Conservation (phyloP, 805 yeast species). For the Candida khao-thaluensis region DNA sequence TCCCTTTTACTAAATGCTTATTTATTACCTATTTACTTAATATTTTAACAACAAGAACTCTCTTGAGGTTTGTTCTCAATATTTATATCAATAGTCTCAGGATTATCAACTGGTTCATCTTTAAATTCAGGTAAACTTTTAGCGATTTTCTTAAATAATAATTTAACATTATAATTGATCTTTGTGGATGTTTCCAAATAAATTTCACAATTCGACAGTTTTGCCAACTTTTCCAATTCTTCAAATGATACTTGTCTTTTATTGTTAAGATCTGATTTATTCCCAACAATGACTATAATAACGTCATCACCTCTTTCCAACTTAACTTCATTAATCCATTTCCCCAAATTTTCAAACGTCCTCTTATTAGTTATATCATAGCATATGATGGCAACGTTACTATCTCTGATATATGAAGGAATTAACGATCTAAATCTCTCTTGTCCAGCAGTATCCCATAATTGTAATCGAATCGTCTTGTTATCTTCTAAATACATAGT, state of each 20-base stretch:
- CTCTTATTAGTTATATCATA: slow-evolving; percentile 88
- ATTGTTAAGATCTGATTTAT: slow-evolving; percentile 78
- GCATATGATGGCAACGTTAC: slow-evolving; percentile 95
- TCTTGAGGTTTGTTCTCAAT: slow-evolving; percentile 25
- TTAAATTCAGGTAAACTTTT: slow-evolving; percentile 80
- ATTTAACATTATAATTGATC: slow-evolving; percentile 91
- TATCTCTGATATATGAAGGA: slow-evolving; percentile 93
- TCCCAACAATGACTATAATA: slow-evolving; percentile 86
- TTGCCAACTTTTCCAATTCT: slow-evolving; percentile 80
- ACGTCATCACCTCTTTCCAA: slow-evolving; percentile 92
- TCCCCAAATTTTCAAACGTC: slow-evolving; percentile 77
- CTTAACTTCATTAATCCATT: slow-evolving; percentile 94
- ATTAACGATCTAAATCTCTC: slow-evolving; percentile 92
- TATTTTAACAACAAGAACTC: slow-evolving; percentile 20
- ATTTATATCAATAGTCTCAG: slow-evolving; percentile 40
- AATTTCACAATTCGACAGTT: slow-evolving; percentile 65
- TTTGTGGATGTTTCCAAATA: slow-evolving; percentile 94
- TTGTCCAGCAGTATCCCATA: slow-evolving; percentile 94
- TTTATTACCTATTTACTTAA: no score
- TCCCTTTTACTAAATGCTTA: no score
- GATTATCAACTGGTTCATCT: slow-evolving; percentile 20
- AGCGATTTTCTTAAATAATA: slow-evolving; percentile 86
- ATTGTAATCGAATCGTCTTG: slow-evolving; percentile 85
- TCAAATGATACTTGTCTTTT: slow-evolving; percentile 78
- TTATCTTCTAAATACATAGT: slow-evolving; percentile 94